phyloP scores from a whole-genome alignment of 2,329 filamentous ascomycete genomes.

The Dothidotthia symphoricarpi region DNA sequence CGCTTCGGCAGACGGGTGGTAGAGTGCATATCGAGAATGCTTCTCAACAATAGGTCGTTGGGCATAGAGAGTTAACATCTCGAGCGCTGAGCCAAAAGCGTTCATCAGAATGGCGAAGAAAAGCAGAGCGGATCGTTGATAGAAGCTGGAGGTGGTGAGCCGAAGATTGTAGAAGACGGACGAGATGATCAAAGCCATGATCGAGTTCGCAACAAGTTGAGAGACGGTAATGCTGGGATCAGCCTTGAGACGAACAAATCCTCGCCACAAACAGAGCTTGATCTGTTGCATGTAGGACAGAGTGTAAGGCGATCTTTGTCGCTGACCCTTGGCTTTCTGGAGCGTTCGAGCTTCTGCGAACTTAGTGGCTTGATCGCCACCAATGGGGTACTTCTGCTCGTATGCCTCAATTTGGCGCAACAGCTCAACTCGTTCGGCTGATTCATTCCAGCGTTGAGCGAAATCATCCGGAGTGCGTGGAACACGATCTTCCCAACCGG shows the following conservation, averaged over 20 bases:
- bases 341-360: slow-evolving; percentile 49
- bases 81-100: slow-evolving; percentile 75
- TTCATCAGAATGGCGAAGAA: slow-evolving; percentile 90
- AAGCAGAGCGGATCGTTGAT: slow-evolving; percentile 71
- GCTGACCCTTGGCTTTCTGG: slow-evolving; percentile 51
- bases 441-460: slow-evolving; percentile 55
- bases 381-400: slow-evolving; percentile 47
- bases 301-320: slow-evolving; percentile 75
- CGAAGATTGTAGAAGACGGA: slow-evolving; percentile 79
- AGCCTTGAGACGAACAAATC: slow-evolving; percentile 71
- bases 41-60: slow-evolving; percentile 93
- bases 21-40: slow-evolving; percentile 79
- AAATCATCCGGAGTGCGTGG: slow-evolving; percentile 53
- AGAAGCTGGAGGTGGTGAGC: slow-evolving; percentile 68
- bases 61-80: slow-evolving; percentile 82
- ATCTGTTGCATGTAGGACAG: slow-evolving; percentile 75
- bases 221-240: slow-evolving; percentile 74
- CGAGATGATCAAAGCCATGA: slow-evolving; percentile 74
- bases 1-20: slow-evolving; percentile 88
- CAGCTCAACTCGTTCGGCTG: slow-evolving; percentile 48
- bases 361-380: slow-evolving; percentile 46
- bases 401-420: slow-evolving; percentile 49
- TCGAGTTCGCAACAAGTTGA: slow-evolving; percentile 67
- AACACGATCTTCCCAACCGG: slow-evolving; percentile 47
- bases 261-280: slow-evolving; percentile 74